phyloP scores from a whole-genome alignment of 202 grass and related monocot species.

The Saccharum hybrid region DNA sequence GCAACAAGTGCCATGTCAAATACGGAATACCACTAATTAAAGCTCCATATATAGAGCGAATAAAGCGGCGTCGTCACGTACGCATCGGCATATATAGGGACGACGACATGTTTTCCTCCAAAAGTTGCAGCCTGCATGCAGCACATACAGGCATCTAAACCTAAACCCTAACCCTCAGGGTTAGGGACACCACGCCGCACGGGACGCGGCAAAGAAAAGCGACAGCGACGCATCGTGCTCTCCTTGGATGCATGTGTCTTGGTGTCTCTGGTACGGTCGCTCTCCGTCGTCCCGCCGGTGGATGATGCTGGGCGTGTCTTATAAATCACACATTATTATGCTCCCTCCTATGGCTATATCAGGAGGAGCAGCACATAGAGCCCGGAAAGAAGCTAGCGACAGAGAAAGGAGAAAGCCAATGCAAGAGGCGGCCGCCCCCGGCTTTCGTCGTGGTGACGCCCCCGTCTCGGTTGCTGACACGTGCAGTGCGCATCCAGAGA shows the following conservation, averaged over 20 bases:
- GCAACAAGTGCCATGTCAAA: not conserved
- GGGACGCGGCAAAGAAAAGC: not conserved
- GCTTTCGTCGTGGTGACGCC: not conserved
- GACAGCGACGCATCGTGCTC: conserved; percentile 30
- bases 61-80: not conserved
- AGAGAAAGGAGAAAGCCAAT: not conserved
- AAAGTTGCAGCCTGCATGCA: not conserved
- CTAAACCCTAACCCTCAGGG: not conserved
- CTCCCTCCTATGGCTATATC: too few species aligned
- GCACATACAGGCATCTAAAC: not conserved
- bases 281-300: too few species aligned
- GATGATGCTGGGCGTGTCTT: not conserved
- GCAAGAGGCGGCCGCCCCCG: not conserved
- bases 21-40: not conserved
- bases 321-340: too few species aligned
- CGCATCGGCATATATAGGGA: not conserved
- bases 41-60: not conserved
- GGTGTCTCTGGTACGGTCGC: conserved; percentile 2
- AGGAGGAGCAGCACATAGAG: not conserved
- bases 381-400: conserved; percentile 32
- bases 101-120: not conserved
- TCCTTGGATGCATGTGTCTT: conserved; percentile 12
- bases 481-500: conserved; percentile 1
- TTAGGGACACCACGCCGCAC: not conserved
- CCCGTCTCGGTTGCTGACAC: conserved; percentile 5